Base-by-base conservation (phyloP, 176 grass and related monocot species). In the Paspalum vaginatum region DNA sequence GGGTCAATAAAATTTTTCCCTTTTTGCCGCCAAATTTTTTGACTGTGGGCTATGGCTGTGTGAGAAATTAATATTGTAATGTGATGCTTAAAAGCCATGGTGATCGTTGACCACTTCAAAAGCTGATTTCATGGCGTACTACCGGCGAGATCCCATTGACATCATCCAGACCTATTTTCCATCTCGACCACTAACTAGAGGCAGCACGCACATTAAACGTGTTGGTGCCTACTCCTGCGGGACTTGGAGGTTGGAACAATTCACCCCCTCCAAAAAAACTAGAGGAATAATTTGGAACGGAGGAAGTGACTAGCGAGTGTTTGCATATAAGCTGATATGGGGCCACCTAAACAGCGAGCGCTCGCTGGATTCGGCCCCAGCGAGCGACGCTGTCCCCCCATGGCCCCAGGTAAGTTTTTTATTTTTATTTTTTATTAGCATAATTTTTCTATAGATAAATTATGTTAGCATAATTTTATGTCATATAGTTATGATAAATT, bases 51-150 rank as follows among this genome's bases (percentile, higher is more conserved):
- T 16, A 64, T 26, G 25, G 27, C 46, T 10, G 60, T 49, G 59
- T 11, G 7, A 49, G 42, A 37, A 47, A 63, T 20, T 5, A 32
- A 32, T 32, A 32, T 32, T 32, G 25, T 13, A 38, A 63, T 6
- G 9, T 62, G 14, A 77, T 62, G 9, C 44, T 56, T 51, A 68
- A 71, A 66, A 14, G 45, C 0, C 25, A 54, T 25, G 18, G 20
- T 39, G 59, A 77, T 64, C 21, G 18, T 26, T 39, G 25, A 78
- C 52, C 8, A 39, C 32, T 54, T 18, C 56, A 61, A 60, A 41
- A 56, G 50, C 32, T 45, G 26, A 79, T 66, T 53, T 79, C 61
- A 79, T 65, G 61, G 18, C 61, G 7, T 54, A 39, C 47, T 67
- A 18, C 56, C 17, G 32, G 32, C 17, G 32, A 46, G 37, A 79